phyloP scores from a whole-genome alignment of 164 flowering plant species.

The Magnolia sinica region DNA sequence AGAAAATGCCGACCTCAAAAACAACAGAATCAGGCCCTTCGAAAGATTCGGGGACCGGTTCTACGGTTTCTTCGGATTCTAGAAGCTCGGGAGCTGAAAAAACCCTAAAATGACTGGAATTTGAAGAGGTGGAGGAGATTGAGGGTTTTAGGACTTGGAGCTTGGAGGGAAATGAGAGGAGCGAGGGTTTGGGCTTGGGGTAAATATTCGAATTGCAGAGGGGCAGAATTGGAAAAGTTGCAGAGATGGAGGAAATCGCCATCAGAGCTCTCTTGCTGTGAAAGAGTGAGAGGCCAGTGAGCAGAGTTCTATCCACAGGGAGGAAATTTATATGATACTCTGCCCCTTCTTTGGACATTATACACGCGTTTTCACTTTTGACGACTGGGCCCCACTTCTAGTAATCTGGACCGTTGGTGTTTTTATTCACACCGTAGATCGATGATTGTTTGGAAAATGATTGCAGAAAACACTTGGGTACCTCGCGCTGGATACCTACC shows the following conservation, averaged over 20 bases:
- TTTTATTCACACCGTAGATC: no score
- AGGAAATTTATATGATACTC: not conserved
- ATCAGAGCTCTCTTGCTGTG: not conserved
- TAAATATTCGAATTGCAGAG: slow-evolving; percentile 26
- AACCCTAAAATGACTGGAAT: slow-evolving; percentile 23
- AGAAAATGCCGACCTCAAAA: slow-evolving; percentile 27
- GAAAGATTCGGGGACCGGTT: slow-evolving; percentile 17
- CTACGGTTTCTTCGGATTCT: slow-evolving; percentile 24
- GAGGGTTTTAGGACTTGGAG: slow-evolving; percentile 18
- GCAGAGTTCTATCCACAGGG: not conserved
- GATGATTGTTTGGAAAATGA: no score
- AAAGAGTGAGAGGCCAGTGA: no score
- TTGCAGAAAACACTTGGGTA: no score
- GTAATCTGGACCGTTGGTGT: no score
- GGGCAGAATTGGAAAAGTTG: slow-evolving; percentile 39
- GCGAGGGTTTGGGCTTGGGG: slow-evolving; percentile 26
- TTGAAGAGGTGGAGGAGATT: not conserved
- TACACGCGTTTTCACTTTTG: not conserved
- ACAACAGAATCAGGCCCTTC: slow-evolving; percentile 26
- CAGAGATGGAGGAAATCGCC: slow-evolving; percentile 38
- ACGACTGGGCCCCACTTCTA: no score
- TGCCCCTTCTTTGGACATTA: not conserved
- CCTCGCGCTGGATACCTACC: no score
- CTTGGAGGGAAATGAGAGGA: slow-evolving; percentile 22
- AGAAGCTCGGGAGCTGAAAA: slow-evolving; percentile 69